phyloP scores from a whole-genome alignment of 2,329 filamentous ascomycete species.

The Aspergillus pseudoviridinutans region DNA sequence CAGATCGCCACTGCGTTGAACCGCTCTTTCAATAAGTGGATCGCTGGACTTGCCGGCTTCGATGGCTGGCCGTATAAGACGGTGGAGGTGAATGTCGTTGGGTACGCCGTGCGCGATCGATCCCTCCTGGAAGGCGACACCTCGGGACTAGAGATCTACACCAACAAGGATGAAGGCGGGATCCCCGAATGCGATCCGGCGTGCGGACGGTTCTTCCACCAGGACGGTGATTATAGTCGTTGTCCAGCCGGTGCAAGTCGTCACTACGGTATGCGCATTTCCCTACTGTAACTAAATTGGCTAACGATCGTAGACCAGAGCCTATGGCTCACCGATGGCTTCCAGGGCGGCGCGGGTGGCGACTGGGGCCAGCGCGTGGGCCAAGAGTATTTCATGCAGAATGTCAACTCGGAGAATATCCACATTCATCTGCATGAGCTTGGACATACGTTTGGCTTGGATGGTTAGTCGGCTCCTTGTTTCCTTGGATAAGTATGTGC shows the following conservation, averaged over 20 bases:
- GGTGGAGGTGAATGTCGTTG: slow-evolving; percentile 13
- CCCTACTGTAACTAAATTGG: accelerated
- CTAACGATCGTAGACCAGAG: slow-evolving; percentile 9
- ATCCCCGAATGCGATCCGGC: slow-evolving; percentile 9
- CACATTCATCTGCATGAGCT: slow-evolving; percentile 16
- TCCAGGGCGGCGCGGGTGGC: slow-evolving; percentile 12
- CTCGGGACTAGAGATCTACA: slow-evolving; percentile 10
- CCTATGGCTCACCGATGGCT: slow-evolving; percentile 15
- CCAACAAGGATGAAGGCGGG: slow-evolving; percentile 10
- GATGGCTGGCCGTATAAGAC: slow-evolving; percentile 12
- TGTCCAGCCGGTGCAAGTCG: slow-evolving; percentile 8
- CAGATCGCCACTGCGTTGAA: slow-evolving; percentile 8
- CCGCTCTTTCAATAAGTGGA: slow-evolving; percentile 14
- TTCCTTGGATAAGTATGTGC: too few species aligned
- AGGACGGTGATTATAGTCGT: slow-evolving; percentile 10
- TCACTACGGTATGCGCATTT: slow-evolving; percentile 8
- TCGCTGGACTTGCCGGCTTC: slow-evolving; percentile 9
- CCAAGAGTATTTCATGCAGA: slow-evolving; percentile 11
- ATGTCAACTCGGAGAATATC: slow-evolving; percentile 7
- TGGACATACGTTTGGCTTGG: slow-evolving; percentile 14
- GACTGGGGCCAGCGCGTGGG: slow-evolving; percentile 17
- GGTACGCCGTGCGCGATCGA: slow-evolving; percentile 10
- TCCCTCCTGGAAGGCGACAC: slow-evolving; percentile 10
- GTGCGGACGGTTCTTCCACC: slow-evolving; percentile 15
- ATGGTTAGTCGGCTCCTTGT: slow-evolving; percentile 3